These are phyloP conservation scores for Excoecaria cochinchinensis DNA, from an alignment of 345 rosid species.

Conservation along the genomic window DNA sequence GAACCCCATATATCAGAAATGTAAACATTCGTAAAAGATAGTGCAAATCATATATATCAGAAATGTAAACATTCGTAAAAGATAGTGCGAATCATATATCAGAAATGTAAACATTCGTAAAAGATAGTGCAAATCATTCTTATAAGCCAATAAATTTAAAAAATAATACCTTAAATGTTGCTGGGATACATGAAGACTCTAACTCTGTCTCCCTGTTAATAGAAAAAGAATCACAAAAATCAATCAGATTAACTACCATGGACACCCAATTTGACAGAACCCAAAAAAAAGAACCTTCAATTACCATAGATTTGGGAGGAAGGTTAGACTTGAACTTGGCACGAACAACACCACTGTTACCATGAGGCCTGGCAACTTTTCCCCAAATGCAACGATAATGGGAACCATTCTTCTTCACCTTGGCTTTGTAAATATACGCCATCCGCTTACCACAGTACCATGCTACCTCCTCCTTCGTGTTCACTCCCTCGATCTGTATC, in stretches of 20 bases:
- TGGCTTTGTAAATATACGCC: conserved; percentile 31
- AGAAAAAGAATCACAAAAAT: not conserved
- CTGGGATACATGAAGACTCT: conserved; percentile 41
- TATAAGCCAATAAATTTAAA: not conserved
- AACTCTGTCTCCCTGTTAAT: conserved; percentile 47
- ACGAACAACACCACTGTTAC: conserved; percentile 30
- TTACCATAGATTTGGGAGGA: conserved; percentile 32
- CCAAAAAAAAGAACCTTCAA: not conserved
- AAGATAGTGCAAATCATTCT: too few relatives aligned
- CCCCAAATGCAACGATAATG: conserved; percentile 37
- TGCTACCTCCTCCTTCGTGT: conserved; percentile 28
- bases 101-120: too few relatives aligned
- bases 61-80: too few relatives aligned
- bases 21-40: too few relatives aligned
- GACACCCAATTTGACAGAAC: not conserved
- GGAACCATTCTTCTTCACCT: conserved; percentile 27
- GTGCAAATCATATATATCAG: too few relatives aligned
- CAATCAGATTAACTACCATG: not conserved
- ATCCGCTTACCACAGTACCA: conserved; percentile 29
- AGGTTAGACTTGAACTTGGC: conserved; percentile 32
- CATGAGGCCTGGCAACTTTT: conserved; percentile 28
- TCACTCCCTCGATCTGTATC: conserved; percentile 34
- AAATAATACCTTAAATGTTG: conserved; percentile 15
- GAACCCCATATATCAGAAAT: too few relatives aligned
- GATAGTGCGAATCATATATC: too few relatives aligned